Evolutionary conservation across 192 early-diverging fungal species (phyloP).

Genomic region (Phycomyces nitens): DNA sequence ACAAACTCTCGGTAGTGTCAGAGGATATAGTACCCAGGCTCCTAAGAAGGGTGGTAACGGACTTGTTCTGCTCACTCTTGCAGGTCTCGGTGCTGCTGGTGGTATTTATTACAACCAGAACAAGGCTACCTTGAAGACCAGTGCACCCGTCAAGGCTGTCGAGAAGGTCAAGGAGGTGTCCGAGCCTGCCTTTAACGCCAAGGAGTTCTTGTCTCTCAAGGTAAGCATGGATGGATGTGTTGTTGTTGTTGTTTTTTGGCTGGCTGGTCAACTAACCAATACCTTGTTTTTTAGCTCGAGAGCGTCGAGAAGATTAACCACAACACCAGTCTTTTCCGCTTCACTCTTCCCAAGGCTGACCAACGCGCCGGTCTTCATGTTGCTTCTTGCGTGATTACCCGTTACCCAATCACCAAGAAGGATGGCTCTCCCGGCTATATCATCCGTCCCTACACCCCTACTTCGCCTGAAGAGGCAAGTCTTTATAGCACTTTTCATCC

Average conservation of each 20-base stretch:
- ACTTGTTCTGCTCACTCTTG: slow-evolving; percentile 17
- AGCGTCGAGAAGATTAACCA: slow-evolving; percentile 60
- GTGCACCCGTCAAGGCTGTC: neutral
- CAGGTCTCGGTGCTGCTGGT: slow-evolving; percentile 31
- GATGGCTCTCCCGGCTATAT: slow-evolving; percentile 56
- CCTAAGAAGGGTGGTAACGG: slow-evolving; percentile 26
- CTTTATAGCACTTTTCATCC: too few relatives aligned
- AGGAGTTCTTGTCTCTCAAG: slow-evolving; percentile 14
- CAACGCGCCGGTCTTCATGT: slow-evolving; percentile 66
- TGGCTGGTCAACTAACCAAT: too few relatives aligned
- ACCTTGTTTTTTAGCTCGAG: slow-evolving; percentile 30
- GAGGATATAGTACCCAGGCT: slow-evolving; percentile 17
- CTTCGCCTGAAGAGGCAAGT: slow-evolving; percentile 41
- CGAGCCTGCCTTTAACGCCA: neutral
- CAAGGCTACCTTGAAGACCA: neutral
- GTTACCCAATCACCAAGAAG: slow-evolving; percentile 54
- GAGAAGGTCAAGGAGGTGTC: neutral
- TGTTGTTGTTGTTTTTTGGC: neutral
- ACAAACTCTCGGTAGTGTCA: slow-evolving; percentile 4
- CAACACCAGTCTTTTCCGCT: slow-evolving; percentile 64
- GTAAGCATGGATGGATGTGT: slow-evolving; percentile 1
- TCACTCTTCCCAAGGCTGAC: slow-evolving; percentile 60
- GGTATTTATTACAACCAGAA: slow-evolving; percentile 29
- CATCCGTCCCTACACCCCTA: slow-evolving; percentile 79
- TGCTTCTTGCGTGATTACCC: slow-evolving; percentile 80